phyloP scores from a whole-genome alignment of 2,329 filamentous ascomycete genomes.

The Clonostachys rosea region DNA sequence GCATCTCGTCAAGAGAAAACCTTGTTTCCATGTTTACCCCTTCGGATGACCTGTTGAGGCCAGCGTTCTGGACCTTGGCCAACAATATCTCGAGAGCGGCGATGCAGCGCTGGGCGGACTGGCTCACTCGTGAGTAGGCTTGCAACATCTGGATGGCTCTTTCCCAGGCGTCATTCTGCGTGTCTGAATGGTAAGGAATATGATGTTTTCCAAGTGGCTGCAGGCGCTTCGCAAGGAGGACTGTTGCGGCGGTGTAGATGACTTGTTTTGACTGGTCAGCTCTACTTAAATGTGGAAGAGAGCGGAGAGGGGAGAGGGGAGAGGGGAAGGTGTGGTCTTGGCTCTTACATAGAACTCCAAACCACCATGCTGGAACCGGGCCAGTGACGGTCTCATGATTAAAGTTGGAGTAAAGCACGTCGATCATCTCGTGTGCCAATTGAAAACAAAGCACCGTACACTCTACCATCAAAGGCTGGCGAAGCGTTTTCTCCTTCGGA shows the following conservation, averaged over 20 bases:
- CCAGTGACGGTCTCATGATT: slow-evolving; percentile 1
- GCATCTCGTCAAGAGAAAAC: too few species aligned
- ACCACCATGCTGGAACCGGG: slow-evolving; percentile 4
- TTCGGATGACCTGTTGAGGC: too few species aligned
- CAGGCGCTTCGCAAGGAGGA: slow-evolving; percentile 1
- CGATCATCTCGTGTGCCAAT: slow-evolving; percentile 1
- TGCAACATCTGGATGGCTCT: slow-evolving; percentile 2
- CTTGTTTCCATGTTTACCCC: too few species aligned
- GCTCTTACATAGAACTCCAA: slow-evolving; percentile 3
- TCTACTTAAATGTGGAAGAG: too few species aligned
- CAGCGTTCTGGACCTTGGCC: not conserved
- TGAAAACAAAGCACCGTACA: slow-evolving; percentile 1
- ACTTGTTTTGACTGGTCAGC: not conserved
- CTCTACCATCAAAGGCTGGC: not conserved
- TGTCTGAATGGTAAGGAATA: not conserved
- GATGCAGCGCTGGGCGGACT: slow-evolving; percentile 3
- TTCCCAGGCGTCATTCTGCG: slow-evolving; percentile 1
- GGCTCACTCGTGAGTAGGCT: slow-evolving; percentile 2
- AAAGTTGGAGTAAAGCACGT: not conserved
- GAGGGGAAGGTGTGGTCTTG: not conserved
- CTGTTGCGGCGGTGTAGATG: slow-evolving; percentile 2
- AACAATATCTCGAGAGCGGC: slow-evolving; percentile 2
- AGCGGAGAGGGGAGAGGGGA: not conserved
- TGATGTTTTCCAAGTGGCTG: not conserved
- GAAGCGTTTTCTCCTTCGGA: not conserved